Conservation (phyloP, 495 filamentous ascomycete genomes). For the Bombardia bombarda region DNA sequence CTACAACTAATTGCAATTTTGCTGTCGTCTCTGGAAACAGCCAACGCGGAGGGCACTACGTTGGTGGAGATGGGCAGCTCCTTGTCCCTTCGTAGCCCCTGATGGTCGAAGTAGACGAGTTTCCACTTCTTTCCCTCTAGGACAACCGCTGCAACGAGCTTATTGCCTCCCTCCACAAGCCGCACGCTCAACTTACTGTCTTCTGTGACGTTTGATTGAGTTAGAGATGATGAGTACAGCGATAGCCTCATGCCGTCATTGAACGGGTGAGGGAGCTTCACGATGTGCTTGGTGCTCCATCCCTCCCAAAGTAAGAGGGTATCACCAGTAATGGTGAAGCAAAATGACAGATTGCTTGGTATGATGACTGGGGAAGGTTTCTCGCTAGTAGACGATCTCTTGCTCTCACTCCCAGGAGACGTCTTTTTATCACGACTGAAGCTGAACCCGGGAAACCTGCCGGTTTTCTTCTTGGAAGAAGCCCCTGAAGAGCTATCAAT, state of each 20-base stretch:
- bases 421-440: too few species aligned
- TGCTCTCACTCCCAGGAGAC: too few species aligned
- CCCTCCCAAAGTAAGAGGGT: slow-evolving; percentile 10
- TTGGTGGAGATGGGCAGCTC: neutral
- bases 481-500: neutral
- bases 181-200: neutral
- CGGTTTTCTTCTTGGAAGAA: neutral
- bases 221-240: neutral
- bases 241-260: neutral
- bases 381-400: too few species aligned
- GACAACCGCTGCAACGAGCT: neutral
- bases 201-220: neutral
- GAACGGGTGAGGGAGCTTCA: slow-evolving; percentile 4
- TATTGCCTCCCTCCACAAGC: slow-evolving; percentile 1
- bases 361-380: neutral
- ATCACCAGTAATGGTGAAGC: slow-evolving; percentile 6
- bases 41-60: neutral
- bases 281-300: slow-evolving; percentile 2
- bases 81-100: neutral
- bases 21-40: slow-evolving; percentile 5
- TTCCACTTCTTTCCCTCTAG: neutral
- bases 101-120: slow-evolving; percentile 1
- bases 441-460: neutral
- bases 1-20: slow-evolving; percentile 3
- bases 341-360: slow-evolving; percentile 10